Conservation (phyloP, 352 stramenopile species). For the Phytophthora litchii region DNA sequence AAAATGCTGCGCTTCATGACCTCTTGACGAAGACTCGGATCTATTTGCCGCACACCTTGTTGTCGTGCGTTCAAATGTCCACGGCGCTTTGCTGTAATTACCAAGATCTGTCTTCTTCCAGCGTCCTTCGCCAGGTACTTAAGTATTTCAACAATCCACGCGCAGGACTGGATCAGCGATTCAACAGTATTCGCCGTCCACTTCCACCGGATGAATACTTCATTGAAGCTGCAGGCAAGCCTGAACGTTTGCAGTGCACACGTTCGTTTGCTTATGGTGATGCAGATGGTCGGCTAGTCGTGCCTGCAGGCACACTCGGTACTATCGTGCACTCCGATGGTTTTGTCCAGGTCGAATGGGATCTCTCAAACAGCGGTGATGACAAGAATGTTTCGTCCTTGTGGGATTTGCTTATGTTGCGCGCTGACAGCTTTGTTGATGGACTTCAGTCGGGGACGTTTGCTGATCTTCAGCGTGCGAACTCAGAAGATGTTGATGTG, state of each 20-base stretch:
- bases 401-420: conserved; percentile 59
- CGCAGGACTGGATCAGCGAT: conserved; percentile 18
- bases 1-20: conserved; percentile 20
- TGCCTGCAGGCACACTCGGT: conserved; percentile 52
- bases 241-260: conserved; percentile 41
- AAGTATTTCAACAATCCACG: conserved; percentile 55
- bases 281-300: conserved; percentile 29
- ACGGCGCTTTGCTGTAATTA: conserved; percentile 54
- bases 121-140: conserved; percentile 51
- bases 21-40: conserved; percentile 41
- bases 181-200: conserved; percentile 17
- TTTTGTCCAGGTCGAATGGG: conserved; percentile 51
- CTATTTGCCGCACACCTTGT: conserved; percentile 45
- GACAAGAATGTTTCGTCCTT: conserved; percentile 24
- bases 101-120: conserved; percentile 27
- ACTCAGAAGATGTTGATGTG: conserved; percentile 47
- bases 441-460: conserved; percentile 46
- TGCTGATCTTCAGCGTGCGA: conserved; percentile 27
- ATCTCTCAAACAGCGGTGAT: conserved; percentile 16
- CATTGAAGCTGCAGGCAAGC: conserved; percentile 15
- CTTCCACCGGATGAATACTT: conserved; percentile 61
- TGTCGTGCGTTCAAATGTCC: conserved; percentile 54
- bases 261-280: conserved; percentile 61
- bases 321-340: conserved; percentile 22
- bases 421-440: conserved; percentile 45